Base-by-base conservation (phyloP, 768 basidiomycete species). In the Tricholoma furcatifolium region DNA sequence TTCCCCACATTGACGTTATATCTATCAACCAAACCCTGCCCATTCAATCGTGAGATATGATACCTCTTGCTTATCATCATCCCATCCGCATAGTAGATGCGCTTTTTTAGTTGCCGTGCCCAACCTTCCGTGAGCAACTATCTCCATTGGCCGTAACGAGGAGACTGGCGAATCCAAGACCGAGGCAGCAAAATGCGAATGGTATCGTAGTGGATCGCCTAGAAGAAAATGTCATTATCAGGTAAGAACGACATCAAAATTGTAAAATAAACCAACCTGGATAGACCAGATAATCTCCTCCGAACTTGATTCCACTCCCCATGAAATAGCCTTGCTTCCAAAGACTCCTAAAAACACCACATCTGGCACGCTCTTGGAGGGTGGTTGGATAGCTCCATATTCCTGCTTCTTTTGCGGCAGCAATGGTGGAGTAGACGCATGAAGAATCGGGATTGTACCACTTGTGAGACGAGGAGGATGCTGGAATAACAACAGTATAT, bases 71-170 rank as follows among this genome's bases (percentile, higher is more conserved):
- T 74, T 82, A 45, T 75, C 77, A 32, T 91, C 86, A 61, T 96
- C 85, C 88, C 90, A 97, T 30, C 86, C 83, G 61, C 93, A 97
- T 3, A 98, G 71, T 27, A 98, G 71, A 67, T 98, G 95, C 0
- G 93, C 84, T 70, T 99, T 99, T 70, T 98, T 98, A 8, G 97
- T 98, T 10, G 91, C 97, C 3, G 97, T 99, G 1, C 96, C 97
- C 31, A 99, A 71, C 31, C 97, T 80, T 15, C 97, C 97, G 65
- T 94, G 94, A 0, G 96, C 95, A 20, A 99, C 90, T 42, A 99
- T 82, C 67, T 98, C 93, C 84, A 96, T 91, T 4, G 97, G 94
- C 43, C 79, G 75, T 46, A 99, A 75, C 2, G 76, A 58, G 11
- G 82, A 63, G 43, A 67, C 57, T 2, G 82, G 81, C 6, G 88